Percentiles rank a stretch among this genome's conserved stretches.
phyloP scores from a whole-genome alignment of 83 land plant genomes.

The Diphasiastrum complanatum region DNA sequence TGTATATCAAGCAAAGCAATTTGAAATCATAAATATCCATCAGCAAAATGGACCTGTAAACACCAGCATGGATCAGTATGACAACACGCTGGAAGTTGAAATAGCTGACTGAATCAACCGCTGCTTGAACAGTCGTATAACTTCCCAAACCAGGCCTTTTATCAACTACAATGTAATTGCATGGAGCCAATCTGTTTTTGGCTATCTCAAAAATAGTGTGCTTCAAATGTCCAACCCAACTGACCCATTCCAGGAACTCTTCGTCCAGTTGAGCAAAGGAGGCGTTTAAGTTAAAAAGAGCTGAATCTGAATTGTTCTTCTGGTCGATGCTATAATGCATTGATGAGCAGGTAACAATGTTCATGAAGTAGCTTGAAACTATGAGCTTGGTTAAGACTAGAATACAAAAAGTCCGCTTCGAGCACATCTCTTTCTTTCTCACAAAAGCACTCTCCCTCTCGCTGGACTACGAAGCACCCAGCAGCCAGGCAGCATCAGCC shows the following conservation, averaged over 20 bases:
- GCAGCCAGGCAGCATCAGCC: too few species aligned
- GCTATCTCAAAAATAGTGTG: conserved; percentile 33
- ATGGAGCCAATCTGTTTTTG: conserved; percentile 30
- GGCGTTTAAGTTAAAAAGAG: too few species aligned
- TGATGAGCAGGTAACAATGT: too few species aligned
- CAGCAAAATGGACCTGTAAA: conserved; percentile 25
- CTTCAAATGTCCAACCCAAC: conserved; percentile 26
- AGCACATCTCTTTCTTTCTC: too few species aligned
- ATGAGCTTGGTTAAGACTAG: too few species aligned
- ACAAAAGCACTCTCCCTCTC: too few species aligned
- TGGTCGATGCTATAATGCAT: too few species aligned
- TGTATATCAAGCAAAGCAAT: not conserved
- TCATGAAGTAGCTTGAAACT: too few species aligned
- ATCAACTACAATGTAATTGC: conserved; percentile 26
- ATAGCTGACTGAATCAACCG: conserved; percentile 39
- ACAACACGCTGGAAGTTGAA: conserved; percentile 30
- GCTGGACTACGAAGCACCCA: too few species aligned
- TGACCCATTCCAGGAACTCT: conserved; percentile 40
- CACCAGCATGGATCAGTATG: conserved; percentile 32
- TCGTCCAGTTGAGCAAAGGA: conserved; percentile 11
- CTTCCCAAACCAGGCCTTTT: conserved; percentile 22
- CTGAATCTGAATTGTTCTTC: too few species aligned
- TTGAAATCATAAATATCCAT: not conserved
- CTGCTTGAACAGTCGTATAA: conserved; percentile 36
- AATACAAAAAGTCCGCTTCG: too few species aligned